phyloP scores from a whole-genome alignment of 495 filamentous ascomycete species.

The Tricharina praecox region DNA sequence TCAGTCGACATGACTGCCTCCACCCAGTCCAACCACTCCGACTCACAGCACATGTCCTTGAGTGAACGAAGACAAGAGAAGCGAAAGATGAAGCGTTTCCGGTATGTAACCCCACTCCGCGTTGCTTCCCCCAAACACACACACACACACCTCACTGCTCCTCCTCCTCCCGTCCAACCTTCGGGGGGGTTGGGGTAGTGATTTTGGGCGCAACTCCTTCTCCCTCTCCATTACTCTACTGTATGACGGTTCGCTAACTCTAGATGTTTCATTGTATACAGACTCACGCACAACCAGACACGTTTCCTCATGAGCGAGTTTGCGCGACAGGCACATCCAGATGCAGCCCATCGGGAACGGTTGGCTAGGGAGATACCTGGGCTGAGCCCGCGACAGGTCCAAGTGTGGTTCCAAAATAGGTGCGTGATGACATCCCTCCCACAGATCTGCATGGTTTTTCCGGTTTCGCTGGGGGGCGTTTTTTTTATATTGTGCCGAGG shows the following conservation, averaged over 20 bases:
- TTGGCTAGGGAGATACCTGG: constrained; percentile 86
- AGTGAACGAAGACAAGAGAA: constrained; percentile 56
- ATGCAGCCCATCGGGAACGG: constrained; percentile 80
- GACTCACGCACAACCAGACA: constrained; percentile 91
- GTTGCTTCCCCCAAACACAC: too few relatives aligned
- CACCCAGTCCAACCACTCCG: constrained; percentile 19
- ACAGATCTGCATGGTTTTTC: background rate
- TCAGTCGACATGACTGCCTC: constrained; percentile 20
- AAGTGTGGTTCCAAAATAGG: constrained; percentile 99
- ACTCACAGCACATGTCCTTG: constrained; percentile 24
- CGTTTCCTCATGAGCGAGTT: constrained; percentile 96
- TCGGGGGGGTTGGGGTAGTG: constrained; percentile 2
- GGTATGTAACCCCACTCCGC: constrained; percentile 54
- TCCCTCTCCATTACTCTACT: too few relatives aligned
- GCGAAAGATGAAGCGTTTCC: constrained; percentile 89
- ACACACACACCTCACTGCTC: too few relatives aligned
- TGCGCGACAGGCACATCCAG: constrained; percentile 83
- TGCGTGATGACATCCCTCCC: constrained; percentile 30
- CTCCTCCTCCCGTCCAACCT: background rate
- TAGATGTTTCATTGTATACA: constrained; percentile 27
- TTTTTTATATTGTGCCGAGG: constrained; percentile 13
- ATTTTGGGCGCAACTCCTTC: too few relatives aligned
- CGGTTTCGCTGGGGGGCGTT: constrained; percentile 11
- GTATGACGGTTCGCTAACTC: background rate
- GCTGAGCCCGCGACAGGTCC: constrained; percentile 80